Base-by-base conservation (phyloP, 169 alveolate genomes). In the Cryptosporidium muris region DNA sequence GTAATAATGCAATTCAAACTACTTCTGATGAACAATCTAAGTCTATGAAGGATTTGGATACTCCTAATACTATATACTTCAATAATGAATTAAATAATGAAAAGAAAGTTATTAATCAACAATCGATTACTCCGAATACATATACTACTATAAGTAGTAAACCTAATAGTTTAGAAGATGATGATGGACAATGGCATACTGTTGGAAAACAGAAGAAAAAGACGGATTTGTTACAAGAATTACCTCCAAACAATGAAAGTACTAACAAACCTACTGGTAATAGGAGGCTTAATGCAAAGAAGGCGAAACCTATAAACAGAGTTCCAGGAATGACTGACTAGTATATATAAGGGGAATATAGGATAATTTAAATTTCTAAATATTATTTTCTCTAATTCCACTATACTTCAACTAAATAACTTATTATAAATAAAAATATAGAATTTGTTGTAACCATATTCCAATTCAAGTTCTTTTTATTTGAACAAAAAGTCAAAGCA, bases 291-390 rank as follows among this genome's bases (percentile, higher is more conserved):
- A 25, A 67, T 42, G 6, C 51, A 74, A 54, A 43, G 48, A 58
- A 51, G 14, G 60, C 48, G 47, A 74, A 47, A 58, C 67, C 67
- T 40, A 74, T 74, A 54, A 74, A 74, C 1, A 74, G 48, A 38
- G 85, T 74, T 2, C 85, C 85, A 11, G 85, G 85, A 47, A 74
- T 74, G 85, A 74, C 85, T 1, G 85, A 74, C 16, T 74, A 63
- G 54, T 25, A 0, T 25, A 25, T 25, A 25, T 25, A 25, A 25
- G 25, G 25, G 64, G 1, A 54, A n/a, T 62, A 37, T 62, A 62
- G 12, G 43, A 62, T 37, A 40, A 62, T 51, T 62, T 62, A 62
- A 12, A 12, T 62, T 11, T 37, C 42, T 37, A 62, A 36, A 62
- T 62, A 62, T 25, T 62, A n/a, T 62, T 62, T 37, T 62, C 48